Percentiles rank a stretch among this genome's conserved stretches.
phyloP scores from a whole-genome alignment of 108 stramenopile species.

The Cyclotella cryptica region DNA sequence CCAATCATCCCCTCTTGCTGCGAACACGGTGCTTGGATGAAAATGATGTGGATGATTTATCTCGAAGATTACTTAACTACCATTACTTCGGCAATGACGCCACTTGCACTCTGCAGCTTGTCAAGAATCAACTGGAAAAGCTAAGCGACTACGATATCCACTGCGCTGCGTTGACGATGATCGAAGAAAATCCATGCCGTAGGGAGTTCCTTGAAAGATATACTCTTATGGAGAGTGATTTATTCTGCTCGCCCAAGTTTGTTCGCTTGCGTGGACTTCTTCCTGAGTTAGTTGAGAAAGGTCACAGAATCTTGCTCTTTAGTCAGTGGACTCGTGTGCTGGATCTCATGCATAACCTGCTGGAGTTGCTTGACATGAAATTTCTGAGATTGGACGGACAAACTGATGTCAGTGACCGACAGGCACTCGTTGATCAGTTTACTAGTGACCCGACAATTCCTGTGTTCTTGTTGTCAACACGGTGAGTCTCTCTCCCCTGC shows the following conservation, averaged over 20 bases:
- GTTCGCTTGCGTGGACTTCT: conserved; percentile 63
- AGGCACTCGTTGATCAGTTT: conserved; percentile 81
- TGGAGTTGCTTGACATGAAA: conserved; percentile 68
- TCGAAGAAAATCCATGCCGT: conserved; percentile 68
- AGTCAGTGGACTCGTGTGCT: conserved; percentile 90
- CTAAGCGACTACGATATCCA: conserved; percentile 92
- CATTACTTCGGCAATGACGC: conserved; percentile 84
- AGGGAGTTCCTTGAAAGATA: conserved; percentile 60
- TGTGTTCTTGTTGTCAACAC: conserved; percentile 86
- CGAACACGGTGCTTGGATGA: conserved; percentile 72
- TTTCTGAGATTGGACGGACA: conserved; percentile 84
- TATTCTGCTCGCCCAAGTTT: conserved; percentile 84
- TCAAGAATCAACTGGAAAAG: conserved; percentile 79
- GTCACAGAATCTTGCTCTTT: conserved; percentile 84
- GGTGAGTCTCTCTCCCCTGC: conserved; percentile 48
- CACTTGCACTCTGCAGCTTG: conserved; percentile 69
- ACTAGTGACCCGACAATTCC: conserved; percentile 66
- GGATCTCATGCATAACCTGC: conserved; percentile 82
- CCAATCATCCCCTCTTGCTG: conserved; percentile 95
- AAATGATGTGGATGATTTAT: conserved; percentile 62
- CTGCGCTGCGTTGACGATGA: conserved; percentile 71
- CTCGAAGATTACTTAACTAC: conserved; percentile 56
- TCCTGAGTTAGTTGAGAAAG: conserved; percentile 59
- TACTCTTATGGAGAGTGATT: conserved; percentile 59
- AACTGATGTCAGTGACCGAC: conserved; percentile 74